phyloP scores from a whole-genome alignment of 2,329 filamentous ascomycete species.

The Arthrobotrys iridis region DNA sequence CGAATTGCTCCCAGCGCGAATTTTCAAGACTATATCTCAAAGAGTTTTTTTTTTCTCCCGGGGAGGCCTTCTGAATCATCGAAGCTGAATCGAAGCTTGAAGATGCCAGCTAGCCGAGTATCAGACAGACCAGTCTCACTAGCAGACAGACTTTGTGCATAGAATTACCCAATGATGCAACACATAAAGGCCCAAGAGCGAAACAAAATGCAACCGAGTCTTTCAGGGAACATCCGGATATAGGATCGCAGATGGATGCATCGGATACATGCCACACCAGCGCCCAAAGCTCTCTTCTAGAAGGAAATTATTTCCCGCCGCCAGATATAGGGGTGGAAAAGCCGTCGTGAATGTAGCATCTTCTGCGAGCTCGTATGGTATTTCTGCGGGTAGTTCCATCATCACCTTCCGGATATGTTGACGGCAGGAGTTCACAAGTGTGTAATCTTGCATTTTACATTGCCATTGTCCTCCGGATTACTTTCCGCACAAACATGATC shows the following conservation, averaged over 20 bases:
- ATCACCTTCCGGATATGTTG: constrained; percentile 2
- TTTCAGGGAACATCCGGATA: constrained; percentile 5
- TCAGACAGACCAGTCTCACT: neutral
- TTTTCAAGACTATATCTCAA: constrained; percentile 21
- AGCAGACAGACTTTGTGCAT: no score
- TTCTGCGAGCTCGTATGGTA: constrained; percentile 1
- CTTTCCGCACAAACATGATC: neutral
- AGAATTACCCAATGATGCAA: neutral
- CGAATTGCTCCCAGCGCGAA: constrained; percentile 8
- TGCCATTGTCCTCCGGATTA: constrained; percentile 11
- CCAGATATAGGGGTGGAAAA: neutral
- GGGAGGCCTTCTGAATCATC: neutral
- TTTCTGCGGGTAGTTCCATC: neutral
- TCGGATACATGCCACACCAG: constrained; percentile 9
- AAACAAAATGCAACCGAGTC: constrained; percentile 13
- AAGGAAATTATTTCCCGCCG: constrained; percentile 14
- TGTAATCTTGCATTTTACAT: constrained; percentile 13
- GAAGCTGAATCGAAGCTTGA: neutral
- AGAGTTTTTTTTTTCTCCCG: constrained; percentile 23
- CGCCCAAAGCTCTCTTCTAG: constrained; percentile 3
- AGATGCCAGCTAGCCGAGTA: no score
- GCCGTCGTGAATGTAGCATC: neutral
- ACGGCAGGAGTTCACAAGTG: neutral
- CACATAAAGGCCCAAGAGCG: neutral
- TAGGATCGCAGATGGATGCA: constrained; percentile 6